Percentiles rank a stretch among this genome's conserved stretches.
These are phyloP conservation scores for Calocybe cyanea DNA, from an alignment of 768 basidiomycete genomes.

Conservation along the genomic window DNA sequence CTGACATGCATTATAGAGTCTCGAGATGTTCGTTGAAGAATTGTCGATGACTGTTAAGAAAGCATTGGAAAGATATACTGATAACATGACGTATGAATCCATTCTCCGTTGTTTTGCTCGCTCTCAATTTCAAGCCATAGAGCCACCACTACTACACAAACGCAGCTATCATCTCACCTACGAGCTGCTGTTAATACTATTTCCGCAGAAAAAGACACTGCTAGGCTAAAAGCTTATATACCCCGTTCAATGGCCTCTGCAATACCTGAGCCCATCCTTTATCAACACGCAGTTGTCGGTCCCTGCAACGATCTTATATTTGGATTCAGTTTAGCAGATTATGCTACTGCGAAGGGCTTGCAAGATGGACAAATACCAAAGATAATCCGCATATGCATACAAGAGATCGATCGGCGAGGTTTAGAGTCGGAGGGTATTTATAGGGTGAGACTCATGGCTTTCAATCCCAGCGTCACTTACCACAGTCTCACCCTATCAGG, in stretches of 20 bases:
- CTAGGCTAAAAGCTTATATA: conserved; percentile 50
- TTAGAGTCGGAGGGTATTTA: conserved; percentile 80
- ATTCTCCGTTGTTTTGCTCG: background rate
- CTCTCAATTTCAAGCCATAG: conserved; percentile 29
- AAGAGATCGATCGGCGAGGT: conserved; percentile 79
- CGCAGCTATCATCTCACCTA: conserved; percentile 66
- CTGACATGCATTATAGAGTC: conserved; percentile 45
- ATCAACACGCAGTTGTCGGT: conserved; percentile 77
- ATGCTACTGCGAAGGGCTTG: conserved; percentile 76
- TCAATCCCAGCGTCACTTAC: background rate
- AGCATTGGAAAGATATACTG: conserved; percentile 69
- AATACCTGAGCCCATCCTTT: conserved; percentile 69
- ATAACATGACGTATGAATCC: conserved; percentile 66
- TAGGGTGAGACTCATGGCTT: conserved; percentile 41
- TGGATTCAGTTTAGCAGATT: conserved; percentile 84
- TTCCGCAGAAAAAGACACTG: conserved; percentile 66
- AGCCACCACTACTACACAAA: conserved; percentile 74
- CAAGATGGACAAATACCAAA: conserved; percentile 74
- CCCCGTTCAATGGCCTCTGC: conserved; percentile 60
- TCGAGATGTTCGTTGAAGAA: conserved; percentile 78
- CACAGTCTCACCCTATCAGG: conserved; percentile 42
- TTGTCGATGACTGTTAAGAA: conserved; percentile 59
- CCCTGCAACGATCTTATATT: conserved; percentile 88
- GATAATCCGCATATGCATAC: conserved; percentile 76
- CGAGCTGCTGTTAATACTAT: conserved; percentile 61